Evolutionary conservation across 805 yeast species (phyloP).

Genomic region (Kazachstania martiniae): DNA sequence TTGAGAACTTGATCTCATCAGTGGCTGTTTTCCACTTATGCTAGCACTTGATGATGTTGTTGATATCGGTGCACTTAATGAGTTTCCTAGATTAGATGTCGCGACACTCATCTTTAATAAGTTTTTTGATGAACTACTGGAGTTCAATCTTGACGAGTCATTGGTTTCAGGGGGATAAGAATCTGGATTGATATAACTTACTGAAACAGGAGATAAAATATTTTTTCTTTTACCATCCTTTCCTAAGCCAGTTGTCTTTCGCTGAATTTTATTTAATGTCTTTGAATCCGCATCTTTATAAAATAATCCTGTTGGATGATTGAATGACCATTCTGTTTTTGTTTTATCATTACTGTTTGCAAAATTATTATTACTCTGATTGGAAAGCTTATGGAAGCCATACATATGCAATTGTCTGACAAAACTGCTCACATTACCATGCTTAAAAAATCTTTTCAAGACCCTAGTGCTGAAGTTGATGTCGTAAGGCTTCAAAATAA

Average conservation of each 20-base stretch:
- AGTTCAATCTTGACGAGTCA: too few relatives aligned
- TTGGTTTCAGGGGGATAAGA: too few relatives aligned
- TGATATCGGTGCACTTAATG: too few relatives aligned
- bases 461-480: conserved; percentile 18
- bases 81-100: too few relatives aligned
- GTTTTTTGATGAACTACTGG: too few relatives aligned
- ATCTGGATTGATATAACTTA: conserved; percentile 15
- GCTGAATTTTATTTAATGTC: conserved; percentile 20
- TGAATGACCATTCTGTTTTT: conserved; percentile 21
- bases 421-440: conserved; percentile 86
- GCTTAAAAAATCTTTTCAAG: conserved; percentile 74
- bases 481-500: conserved; percentile 20
- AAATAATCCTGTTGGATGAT: conserved; percentile 23
- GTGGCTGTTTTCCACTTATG: too few relatives aligned
- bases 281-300: conserved; percentile 13
- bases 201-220: conserved; percentile 21
- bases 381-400: conserved; percentile 72
- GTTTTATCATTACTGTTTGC: conserved; percentile 4
- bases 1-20: too few relatives aligned
- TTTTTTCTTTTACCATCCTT: conserved; percentile 25
- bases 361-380: background rate
- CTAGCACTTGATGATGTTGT: too few relatives aligned
- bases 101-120: too few relatives aligned
- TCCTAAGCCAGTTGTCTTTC: conserved; percentile 24
- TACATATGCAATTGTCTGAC: conserved; percentile 94